Conservation (phyloP, 129 eudicot species). For the Flaveria robusta region DNA sequence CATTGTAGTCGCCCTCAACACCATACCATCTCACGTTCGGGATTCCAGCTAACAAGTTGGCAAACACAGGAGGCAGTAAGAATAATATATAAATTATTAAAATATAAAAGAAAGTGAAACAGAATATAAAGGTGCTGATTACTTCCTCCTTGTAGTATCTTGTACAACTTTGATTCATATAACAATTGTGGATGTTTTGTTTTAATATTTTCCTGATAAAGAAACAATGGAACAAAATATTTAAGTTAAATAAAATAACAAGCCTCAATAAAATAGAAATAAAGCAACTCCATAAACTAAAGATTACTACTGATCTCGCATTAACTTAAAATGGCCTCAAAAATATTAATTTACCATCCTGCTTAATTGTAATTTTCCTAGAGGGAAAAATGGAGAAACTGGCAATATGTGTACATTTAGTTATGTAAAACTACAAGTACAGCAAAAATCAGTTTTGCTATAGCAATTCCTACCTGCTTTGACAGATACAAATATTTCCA, state of each 20-base stretch:
- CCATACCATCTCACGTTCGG: conserved; percentile 95
- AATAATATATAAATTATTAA: conserved; percentile 1
- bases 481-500: not conserved
- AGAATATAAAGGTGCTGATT: conserved; percentile 33
- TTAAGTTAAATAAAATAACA: not conserved
- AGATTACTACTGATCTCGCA: conserved; percentile 3
- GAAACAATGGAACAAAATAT: conserved; percentile 12
- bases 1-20: conserved; percentile 98
- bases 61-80: conserved; percentile 35
- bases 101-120: conserved; percentile 5
- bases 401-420: not conserved
- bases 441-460: not conserved
- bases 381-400: conserved; percentile 9
- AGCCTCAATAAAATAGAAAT: conserved; percentile 12
- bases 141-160: conserved; percentile 98
- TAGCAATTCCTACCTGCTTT: not conserved
- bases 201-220: conserved; percentile 84
- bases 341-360: not conserved
- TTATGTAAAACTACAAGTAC: not conserved
- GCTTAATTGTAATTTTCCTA: not conserved
- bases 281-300: conserved; percentile 3
- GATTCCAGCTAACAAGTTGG: conserved; percentile 72
- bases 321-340: not conserved
- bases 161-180: conserved; percentile 90
- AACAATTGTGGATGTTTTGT: conserved; percentile 95